phyloP scores from a whole-genome alignment of 1,139 yeast genomes.

The Arxiozyma bovina region DNA sequence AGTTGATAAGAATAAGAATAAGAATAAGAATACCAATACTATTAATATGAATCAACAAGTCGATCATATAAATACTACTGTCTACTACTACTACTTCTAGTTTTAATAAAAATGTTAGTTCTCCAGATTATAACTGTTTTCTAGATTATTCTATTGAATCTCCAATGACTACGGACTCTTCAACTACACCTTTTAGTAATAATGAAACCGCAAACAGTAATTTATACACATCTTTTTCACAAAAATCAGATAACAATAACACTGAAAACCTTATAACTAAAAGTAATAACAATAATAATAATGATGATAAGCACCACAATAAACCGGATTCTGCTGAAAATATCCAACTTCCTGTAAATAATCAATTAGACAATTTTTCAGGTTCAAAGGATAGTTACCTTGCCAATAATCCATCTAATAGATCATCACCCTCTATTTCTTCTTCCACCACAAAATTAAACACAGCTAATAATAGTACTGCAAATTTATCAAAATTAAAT shows the following conservation, averaged over 20 bases:
- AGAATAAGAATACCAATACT: neutral
- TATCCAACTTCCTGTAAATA: neutral
- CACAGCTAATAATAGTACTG: slow-evolving; percentile 11
- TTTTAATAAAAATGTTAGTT: neutral
- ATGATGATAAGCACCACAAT: neutral
- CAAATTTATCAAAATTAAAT: slow-evolving; percentile 9
- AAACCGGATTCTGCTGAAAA: neutral
- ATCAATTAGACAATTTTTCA: neutral
- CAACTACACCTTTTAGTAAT: slow-evolving; percentile 1
- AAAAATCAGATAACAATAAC: neutral
- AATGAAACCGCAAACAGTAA: neutral
- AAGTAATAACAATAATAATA: neutral
- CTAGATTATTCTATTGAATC: slow-evolving; percentile 4
- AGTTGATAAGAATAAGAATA: neutral
- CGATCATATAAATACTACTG: neutral
- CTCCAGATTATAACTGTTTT: slow-evolving; percentile 4
- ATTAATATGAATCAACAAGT: neutral
- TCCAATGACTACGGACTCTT: slow-evolving; percentile 1
- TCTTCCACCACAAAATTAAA: slow-evolving; percentile 11
- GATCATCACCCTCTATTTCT: slow-evolving; percentile 8
- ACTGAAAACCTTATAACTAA: neutral
- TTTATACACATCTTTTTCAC: neutral
- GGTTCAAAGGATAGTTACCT: neutral
- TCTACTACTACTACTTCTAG: neutral
- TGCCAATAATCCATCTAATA: neutral